Evolutionary conservation across 2,329 filamentous ascomycete species (phyloP).

Genomic region (Aspergillus tubingensis): DNA sequence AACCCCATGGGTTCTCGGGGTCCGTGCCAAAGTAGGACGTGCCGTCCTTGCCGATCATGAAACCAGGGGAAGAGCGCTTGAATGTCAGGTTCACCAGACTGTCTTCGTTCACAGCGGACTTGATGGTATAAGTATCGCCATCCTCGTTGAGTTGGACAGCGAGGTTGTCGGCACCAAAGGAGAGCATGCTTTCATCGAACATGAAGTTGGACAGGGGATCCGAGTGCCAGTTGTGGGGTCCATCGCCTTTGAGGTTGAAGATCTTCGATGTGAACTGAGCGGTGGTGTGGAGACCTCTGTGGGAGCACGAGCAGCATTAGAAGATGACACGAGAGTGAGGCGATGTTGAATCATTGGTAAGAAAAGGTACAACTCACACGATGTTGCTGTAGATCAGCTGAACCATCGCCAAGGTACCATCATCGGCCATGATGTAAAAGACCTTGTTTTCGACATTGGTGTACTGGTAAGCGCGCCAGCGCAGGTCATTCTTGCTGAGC

Average conservation of each 20-base stretch:
- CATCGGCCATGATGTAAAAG: slow-evolving; percentile 85
- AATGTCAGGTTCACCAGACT: slow-evolving; percentile 85
- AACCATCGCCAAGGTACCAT: slow-evolving; percentile 72
- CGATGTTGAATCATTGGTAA: background rate
- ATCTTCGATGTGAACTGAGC: slow-evolving; percentile 94
- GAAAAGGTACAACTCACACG: slow-evolving; percentile 61
- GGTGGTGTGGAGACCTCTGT: slow-evolving; percentile 83
- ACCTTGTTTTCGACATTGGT: slow-evolving; percentile 93
- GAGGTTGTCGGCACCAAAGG: slow-evolving; percentile 83
- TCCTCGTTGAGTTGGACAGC: slow-evolving; percentile 85
- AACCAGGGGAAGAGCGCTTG: slow-evolving; percentile 73
- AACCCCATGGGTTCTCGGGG: slow-evolving; percentile 81
- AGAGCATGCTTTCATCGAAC: slow-evolving; percentile 80
- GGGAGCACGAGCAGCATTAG: slow-evolving; percentile 11
- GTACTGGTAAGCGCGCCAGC: slow-evolving; percentile 77
- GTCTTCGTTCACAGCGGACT: slow-evolving; percentile 79
- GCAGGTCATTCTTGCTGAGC: slow-evolving; percentile 72
- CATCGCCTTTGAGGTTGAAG: slow-evolving; percentile 72
- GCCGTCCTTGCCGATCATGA: slow-evolving; percentile 81
- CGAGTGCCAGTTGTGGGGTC: slow-evolving; percentile 79
- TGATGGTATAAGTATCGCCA: slow-evolving; percentile 80
- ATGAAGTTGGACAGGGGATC: slow-evolving; percentile 75
- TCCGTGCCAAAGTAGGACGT: slow-evolving; percentile 86
- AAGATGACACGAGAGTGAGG: slow-evolving; percentile 2
- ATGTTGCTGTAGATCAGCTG: slow-evolving; percentile 99